Conservation (phyloP, 2,329 filamentous ascomycete genomes). For the Penicillium paneum region DNA sequence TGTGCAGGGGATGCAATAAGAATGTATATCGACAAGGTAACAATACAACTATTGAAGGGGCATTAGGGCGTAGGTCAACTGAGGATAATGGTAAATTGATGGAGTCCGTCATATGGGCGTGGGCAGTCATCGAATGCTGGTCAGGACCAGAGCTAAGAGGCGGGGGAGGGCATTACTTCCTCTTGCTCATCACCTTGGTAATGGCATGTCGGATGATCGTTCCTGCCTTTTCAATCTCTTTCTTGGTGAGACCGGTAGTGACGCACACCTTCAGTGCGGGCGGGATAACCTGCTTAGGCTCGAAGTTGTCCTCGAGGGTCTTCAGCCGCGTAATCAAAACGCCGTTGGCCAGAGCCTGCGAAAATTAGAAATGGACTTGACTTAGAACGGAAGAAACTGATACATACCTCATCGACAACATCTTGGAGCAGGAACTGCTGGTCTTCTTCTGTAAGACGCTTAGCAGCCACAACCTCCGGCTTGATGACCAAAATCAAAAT, state of each 20-base stretch:
- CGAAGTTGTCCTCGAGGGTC: constrained; percentile 65
- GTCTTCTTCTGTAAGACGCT: constrained; percentile 67
- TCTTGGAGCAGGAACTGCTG: constrained; percentile 85
- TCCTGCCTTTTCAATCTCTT: constrained; percentile 93
- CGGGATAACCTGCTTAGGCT: constrained; percentile 66
- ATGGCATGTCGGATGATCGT: constrained; percentile 85
- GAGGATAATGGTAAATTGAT: constrained; percentile 10
- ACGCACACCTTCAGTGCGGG: constrained; percentile 88
- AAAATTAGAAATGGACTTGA: constrained; percentile 10
- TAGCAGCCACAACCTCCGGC: constrained; percentile 70
- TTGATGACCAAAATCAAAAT: constrained; percentile 81
- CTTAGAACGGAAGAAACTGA: not conserved
- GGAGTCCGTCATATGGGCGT: constrained; percentile 22
- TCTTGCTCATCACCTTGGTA: constrained; percentile 76
- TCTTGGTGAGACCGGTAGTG: constrained; percentile 81
- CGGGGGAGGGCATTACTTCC: constrained; percentile 37
- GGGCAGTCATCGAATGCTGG: constrained; percentile 19
- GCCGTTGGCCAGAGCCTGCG: constrained; percentile 75
- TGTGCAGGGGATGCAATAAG: constrained; percentile 23
- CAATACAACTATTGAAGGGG: constrained; percentile 20
- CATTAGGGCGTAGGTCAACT: constrained; percentile 21
- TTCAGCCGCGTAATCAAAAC: constrained; percentile 88
- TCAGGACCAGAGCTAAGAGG: constrained; percentile 10
- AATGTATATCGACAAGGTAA: constrained; percentile 25
- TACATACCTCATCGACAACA: constrained; percentile 86